Conservation (phyloP, 768 basidiomycete species). For the Suillus decipiens region DNA sequence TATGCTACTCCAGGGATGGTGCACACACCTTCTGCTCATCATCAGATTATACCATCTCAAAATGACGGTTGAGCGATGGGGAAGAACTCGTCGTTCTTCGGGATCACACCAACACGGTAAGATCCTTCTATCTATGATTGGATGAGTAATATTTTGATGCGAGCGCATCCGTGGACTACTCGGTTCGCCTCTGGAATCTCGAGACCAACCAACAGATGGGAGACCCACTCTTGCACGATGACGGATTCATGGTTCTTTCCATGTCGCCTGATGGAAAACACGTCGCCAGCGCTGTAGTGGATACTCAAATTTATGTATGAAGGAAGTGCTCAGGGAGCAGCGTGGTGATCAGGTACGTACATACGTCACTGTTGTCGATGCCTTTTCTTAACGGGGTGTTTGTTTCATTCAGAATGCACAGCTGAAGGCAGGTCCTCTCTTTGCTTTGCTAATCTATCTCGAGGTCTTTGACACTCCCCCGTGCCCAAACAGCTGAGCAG, state of each 20-base stretch:
- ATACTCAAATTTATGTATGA: slow-evolving; percentile 79
- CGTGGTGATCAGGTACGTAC: not conserved
- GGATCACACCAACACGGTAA: not conserved
- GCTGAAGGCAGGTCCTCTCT: too few species aligned
- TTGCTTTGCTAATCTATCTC: too few species aligned
- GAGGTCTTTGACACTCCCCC: too few species aligned
- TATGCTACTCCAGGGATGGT: too few species aligned
- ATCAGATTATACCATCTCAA: too few species aligned
- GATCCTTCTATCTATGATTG: not conserved
- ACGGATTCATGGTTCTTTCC: slow-evolving; percentile 76
- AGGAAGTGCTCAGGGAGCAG: slow-evolving; percentile 21
- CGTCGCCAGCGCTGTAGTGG: slow-evolving; percentile 80
- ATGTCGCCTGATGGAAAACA: slow-evolving; percentile 70
- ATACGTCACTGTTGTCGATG: not conserved
- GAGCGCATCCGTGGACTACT: not conserved
- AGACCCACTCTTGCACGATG: slow-evolving; percentile 68
- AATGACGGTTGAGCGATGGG: not conserved
- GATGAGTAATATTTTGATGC: not conserved
- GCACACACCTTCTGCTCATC: too few species aligned
- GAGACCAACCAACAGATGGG: not conserved
- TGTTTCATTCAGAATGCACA: too few species aligned
- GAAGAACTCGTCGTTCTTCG: not conserved
- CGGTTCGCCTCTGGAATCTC: not conserved
- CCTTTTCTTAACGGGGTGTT: not conserved
- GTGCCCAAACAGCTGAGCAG: too few species aligned